These are phyloP conservation scores for Solanum infundibuliforme DNA, from an alignment of 257 asterid species.

Conservation along the genomic window DNA sequence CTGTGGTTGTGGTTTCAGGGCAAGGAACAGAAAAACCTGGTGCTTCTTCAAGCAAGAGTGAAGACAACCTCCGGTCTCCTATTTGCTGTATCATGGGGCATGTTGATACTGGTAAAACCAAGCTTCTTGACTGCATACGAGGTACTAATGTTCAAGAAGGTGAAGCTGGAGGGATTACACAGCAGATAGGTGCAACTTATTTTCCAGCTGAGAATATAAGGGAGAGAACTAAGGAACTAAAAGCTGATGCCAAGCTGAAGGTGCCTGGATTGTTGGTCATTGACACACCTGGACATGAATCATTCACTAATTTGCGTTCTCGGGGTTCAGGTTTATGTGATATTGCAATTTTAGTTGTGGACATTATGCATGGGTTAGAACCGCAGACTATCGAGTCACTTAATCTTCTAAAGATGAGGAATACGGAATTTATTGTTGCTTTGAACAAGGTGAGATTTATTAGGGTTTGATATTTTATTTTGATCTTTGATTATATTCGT, in stretches of 20 bases:
- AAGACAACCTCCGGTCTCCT: constrained; percentile 66
- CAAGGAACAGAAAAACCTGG: constrained; percentile 12
- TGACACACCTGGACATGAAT: constrained; percentile 98
- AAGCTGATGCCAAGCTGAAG: constrained; percentile 87
- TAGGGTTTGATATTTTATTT: not conserved
- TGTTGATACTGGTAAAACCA: constrained; percentile 97
- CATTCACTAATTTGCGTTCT: constrained; percentile 84
- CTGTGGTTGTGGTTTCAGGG: constrained; percentile 20
- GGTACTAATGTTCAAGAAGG: constrained; percentile 99
- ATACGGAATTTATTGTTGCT: constrained; percentile 84
- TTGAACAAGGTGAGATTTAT: constrained; percentile 62
- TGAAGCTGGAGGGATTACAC: constrained; percentile 99
- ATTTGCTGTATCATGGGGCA: constrained; percentile 99
- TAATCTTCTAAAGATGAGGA: constrained; percentile 84
- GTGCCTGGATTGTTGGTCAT: constrained; percentile 94
- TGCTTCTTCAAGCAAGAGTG: constrained; percentile 16
- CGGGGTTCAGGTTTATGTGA: constrained; percentile 97
- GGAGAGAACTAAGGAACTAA: constrained; percentile 90
- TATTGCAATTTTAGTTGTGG: constrained; percentile 91
- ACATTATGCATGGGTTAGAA: constrained; percentile 96
- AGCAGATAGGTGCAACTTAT: constrained; percentile 97
- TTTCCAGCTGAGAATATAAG: constrained; percentile 94
- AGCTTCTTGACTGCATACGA: constrained; percentile 91
- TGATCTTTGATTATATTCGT: not conserved
- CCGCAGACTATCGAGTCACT: constrained; percentile 97